Conservation (phyloP, 768 basidiomycete genomes). For the Suillus decipiens region DNA sequence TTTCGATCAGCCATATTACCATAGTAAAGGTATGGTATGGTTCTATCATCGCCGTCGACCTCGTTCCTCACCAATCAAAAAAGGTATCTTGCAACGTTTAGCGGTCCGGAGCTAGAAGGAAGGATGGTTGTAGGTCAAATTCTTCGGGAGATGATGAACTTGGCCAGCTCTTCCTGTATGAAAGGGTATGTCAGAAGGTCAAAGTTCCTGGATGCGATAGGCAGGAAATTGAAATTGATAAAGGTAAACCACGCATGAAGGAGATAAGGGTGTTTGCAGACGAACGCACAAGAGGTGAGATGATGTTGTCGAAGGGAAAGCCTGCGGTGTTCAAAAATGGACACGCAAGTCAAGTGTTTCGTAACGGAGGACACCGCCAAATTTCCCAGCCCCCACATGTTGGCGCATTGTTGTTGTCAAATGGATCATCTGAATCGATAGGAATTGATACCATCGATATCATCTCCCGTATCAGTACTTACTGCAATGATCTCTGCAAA, state of each 20-base stretch:
- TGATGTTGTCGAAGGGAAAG: not conserved
- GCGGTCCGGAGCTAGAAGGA: not conserved
- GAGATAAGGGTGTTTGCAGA: not conserved
- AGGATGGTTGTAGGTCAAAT: not conserved
- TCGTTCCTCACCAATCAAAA: not conserved
- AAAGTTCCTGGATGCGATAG: not conserved
- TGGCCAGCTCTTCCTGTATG: not conserved
- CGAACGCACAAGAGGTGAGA: slow-evolving; percentile 1
- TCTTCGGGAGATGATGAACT: not conserved
- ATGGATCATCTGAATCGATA: not conserved
- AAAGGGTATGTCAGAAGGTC: not conserved
- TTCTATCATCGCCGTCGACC: not conserved
- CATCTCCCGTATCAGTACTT: slow-evolving; percentile 1
- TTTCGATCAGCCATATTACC: not conserved
- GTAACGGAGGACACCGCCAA: not conserved
- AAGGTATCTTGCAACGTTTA: slow-evolving; percentile 1
- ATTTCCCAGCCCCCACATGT: not conserved
- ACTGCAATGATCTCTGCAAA: not conserved
- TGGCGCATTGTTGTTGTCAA: not conserved
- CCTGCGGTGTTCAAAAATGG: not conserved
- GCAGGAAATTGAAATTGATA: slow-evolving; percentile 2
- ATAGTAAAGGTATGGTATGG: not conserved
- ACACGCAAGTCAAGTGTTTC: not conserved
- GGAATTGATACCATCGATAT: slow-evolving; percentile 2
- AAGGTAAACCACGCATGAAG: not conserved